Conservation (phyloP, 768 basidiomycete genomes). For the Hypsizygus marmoreus region DNA sequence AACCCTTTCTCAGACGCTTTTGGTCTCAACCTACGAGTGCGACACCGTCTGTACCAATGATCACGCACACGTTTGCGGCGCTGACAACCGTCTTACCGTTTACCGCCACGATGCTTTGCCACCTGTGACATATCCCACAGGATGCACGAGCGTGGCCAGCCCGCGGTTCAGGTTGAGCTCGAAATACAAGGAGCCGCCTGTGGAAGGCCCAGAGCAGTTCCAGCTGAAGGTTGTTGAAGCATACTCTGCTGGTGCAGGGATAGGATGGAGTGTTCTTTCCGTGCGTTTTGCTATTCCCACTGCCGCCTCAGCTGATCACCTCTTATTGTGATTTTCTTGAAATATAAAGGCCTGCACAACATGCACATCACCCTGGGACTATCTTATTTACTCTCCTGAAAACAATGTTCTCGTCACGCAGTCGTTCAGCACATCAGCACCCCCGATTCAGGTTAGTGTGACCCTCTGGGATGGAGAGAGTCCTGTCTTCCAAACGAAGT, state of each 20-base stretch:
- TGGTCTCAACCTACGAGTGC: conserved; percentile 3
- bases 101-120: neutral
- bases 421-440: neutral
- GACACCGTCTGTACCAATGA: conserved; percentile 5
- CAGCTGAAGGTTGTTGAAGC: neutral
- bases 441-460: neutral
- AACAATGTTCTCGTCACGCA: neutral
- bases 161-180: neutral
- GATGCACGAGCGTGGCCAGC: neutral
- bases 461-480: conserved; percentile 1
- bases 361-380: neutral
- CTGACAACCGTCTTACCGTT: conserved; percentile 3
- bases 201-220: neutral
- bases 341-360: neutral
- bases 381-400: neutral
- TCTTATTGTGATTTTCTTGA: too few species aligned
- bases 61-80: conserved; percentile 3
- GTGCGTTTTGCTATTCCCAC: too few species aligned
- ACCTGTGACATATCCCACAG: neutral
- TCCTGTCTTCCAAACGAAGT: neutral
- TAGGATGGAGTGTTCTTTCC: neutral
- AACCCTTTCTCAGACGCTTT: neutral
- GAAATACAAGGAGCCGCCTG: conserved; percentile 2
- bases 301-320: too few species aligned
- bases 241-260: neutral